These are phyloP conservation scores for Rusavskia elegans DNA, from an alignment of 495 filamentous ascomycete genomes.

Conservation along the genomic window DNA sequence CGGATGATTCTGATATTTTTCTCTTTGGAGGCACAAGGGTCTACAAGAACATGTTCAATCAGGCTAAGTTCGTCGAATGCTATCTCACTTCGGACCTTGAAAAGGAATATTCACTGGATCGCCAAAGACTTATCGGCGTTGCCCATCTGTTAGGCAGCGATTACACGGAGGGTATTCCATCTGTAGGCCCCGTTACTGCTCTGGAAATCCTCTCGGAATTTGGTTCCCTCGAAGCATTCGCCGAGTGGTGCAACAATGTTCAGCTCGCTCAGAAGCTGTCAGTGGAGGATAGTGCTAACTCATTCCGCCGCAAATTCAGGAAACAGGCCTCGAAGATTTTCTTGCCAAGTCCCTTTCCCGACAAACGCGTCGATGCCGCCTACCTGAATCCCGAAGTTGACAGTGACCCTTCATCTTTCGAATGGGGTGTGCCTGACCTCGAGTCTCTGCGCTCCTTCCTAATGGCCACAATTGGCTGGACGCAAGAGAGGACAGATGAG, in stretches of 20 bases:
- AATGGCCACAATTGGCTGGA: conserved; percentile 91
- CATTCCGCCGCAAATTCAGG: conserved; percentile 73
- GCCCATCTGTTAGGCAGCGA: conserved; percentile 84
- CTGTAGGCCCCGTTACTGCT: conserved; percentile 84
- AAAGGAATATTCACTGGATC: conserved; percentile 71
- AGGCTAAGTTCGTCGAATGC: conserved; percentile 92
- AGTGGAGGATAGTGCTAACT: conserved; percentile 23
- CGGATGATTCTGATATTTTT: conserved; percentile 93
- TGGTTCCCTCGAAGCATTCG: conserved; percentile 47
- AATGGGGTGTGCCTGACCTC: conserved; percentile 91
- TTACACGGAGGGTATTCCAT: conserved; percentile 83
- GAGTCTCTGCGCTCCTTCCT: conserved; percentile 72
- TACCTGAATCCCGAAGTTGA: conserved; percentile 83
- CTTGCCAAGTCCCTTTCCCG: conserved; percentile 62
- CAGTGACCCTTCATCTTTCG: conserved; percentile 55
- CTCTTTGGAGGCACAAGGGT: conserved; percentile 90
- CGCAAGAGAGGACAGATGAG: conserved; percentile 78
- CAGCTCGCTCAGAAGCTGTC: conserved; percentile 37
- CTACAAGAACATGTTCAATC: conserved; percentile 99
- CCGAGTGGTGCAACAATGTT: conserved; percentile 71
- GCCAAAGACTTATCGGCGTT: conserved; percentile 67
- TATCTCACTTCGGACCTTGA: conserved; percentile 80
- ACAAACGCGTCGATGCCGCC: conserved; percentile 55
- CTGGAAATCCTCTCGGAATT: conserved; percentile 92
- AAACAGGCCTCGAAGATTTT: conserved; percentile 73